Evolutionary conservation across 345 rosid genomes (phyloP).

Genomic region (Pugionium dolabratum): DNA sequence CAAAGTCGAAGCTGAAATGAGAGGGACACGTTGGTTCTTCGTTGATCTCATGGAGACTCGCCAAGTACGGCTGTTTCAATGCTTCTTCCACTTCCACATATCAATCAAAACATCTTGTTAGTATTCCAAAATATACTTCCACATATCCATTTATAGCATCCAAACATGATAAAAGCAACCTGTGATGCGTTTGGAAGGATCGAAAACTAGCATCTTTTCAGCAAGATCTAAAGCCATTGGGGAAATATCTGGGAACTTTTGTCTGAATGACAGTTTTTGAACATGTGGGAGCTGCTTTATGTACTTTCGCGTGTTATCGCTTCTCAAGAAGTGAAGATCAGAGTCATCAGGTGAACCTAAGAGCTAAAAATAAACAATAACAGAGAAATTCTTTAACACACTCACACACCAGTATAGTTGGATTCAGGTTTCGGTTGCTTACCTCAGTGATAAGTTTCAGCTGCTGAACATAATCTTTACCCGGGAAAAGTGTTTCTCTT

Average conservation of each 20-base stretch:
- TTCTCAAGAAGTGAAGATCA: constrained; percentile 78
- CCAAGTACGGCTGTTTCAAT: constrained; percentile 66
- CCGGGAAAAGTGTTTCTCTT: constrained; percentile 79
- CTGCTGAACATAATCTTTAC: constrained; percentile 90
- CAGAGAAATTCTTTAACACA: constrained; percentile 13
- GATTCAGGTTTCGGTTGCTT: constrained; percentile 21
- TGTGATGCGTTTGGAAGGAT: constrained; percentile 84
- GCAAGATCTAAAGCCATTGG: constrained; percentile 79
- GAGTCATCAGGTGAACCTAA: constrained; percentile 87
- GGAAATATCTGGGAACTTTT: constrained; percentile 62
- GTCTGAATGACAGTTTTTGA: constrained; percentile 66
- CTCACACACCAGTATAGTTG: neutral
- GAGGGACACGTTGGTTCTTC: constrained; percentile 76
- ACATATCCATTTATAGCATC: neutral
- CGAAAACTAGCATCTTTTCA: constrained; percentile 79
- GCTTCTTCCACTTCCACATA: constrained; percentile 68
- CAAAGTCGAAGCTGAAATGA: constrained; percentile 75
- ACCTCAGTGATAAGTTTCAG: constrained; percentile 81
- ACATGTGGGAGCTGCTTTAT: constrained; percentile 73
- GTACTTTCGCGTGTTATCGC: constrained; percentile 79
- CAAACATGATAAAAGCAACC: constrained; percentile 32
- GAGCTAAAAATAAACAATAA: constrained; percentile 42
- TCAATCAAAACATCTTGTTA: constrained; percentile 2
- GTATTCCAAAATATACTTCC: neutral
- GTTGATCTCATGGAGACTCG: constrained; percentile 91